Conservation (phyloP, 2,329 filamentous ascomycete genomes). For the Nothophaeocryptopus gaeumannii region DNA sequence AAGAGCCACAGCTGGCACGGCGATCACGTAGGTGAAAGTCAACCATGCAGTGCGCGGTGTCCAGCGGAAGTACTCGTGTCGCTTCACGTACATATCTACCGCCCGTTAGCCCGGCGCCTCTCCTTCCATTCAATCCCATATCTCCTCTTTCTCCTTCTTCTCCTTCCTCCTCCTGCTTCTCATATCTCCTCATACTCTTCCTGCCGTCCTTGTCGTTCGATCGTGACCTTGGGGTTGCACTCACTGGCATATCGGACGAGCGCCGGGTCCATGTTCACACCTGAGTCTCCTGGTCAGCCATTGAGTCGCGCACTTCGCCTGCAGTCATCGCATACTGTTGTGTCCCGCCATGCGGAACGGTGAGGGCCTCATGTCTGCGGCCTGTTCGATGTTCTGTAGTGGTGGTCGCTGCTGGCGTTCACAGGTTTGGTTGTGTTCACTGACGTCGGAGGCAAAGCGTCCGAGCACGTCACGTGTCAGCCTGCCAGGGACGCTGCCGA, state of each 20-base stretch:
- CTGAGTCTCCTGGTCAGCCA: constrained; percentile 34
- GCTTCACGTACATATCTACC: constrained; percentile 76
- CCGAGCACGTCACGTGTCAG: too few relatives aligned
- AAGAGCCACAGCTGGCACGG: constrained; percentile 69
- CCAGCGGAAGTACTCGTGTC: constrained; percentile 95
- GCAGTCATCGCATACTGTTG: constrained; percentile 31
- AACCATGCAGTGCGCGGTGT: constrained; percentile 77
- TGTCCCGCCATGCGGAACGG: constrained; percentile 37
- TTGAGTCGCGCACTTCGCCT: not conserved
- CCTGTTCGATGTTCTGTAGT: not conserved
- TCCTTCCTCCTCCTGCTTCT: constrained; percentile 2
- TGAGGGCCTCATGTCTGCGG: constrained; percentile 31
- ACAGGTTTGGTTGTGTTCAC: too few relatives aligned
- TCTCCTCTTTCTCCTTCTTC: not conserved
- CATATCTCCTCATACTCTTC: not conserved
- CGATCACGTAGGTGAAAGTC: constrained; percentile 70
- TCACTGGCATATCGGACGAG: constrained; percentile 55
- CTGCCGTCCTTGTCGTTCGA: not conserved
- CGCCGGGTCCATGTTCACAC: constrained; percentile 54
- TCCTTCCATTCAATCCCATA: constrained; percentile 4
- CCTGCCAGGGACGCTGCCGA: too few relatives aligned
- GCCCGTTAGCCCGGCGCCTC: constrained; percentile 11
- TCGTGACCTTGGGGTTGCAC: constrained; percentile 33
- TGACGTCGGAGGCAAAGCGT: too few relatives aligned
- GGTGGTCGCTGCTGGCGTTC: too few relatives aligned